Evolutionary conservation across 441 rosid species (phyloP).

Genomic region (Raphanus hybrid): DNA sequence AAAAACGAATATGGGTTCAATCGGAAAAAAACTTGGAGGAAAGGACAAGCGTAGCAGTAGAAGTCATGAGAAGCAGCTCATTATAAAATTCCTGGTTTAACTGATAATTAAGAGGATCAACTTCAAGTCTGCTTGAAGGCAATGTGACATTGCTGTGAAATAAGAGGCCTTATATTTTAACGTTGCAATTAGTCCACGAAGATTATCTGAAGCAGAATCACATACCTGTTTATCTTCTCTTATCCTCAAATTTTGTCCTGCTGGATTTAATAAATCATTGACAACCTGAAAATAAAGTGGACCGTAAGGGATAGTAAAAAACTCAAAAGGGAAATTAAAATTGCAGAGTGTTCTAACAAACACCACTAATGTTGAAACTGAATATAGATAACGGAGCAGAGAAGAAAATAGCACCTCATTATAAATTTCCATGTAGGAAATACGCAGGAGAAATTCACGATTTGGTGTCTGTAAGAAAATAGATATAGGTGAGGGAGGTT

Average conservation of each 20-base stretch:
- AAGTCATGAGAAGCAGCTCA: slow-evolving; percentile 14
- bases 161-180: not conserved
- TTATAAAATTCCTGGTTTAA: slow-evolving; percentile 4
- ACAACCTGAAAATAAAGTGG: slow-evolving; percentile 72
- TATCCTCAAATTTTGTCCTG: slow-evolving; percentile 95
- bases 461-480: slow-evolving; percentile 75
- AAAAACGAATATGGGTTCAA: slow-evolving; percentile 31
- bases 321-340: slow-evolving; percentile 18
- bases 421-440: slow-evolving; percentile 96
- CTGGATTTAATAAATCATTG: slow-evolving; percentile 95
- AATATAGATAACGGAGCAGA: slow-evolving; percentile 23
- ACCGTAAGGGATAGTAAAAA: slow-evolving; percentile 35
- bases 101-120: slow-evolving; percentile 21
- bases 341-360: slow-evolving; percentile 28
- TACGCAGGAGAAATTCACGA: slow-evolving; percentile 94
- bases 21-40: not conserved
- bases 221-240: slow-evolving; percentile 98
- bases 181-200: no score
- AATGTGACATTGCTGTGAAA: not conserved
- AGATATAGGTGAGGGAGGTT: slow-evolving; percentile 33
- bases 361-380: slow-evolving; percentile 15
- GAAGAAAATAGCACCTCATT: slow-evolving; percentile 71
- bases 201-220: slow-evolving; percentile 19
- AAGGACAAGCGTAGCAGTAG: slow-evolving; percentile 11
- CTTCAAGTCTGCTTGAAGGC: slow-evolving; percentile 24